phyloP scores from a whole-genome alignment of 345 rosid genomes.

The Ceriops decandra region DNA sequence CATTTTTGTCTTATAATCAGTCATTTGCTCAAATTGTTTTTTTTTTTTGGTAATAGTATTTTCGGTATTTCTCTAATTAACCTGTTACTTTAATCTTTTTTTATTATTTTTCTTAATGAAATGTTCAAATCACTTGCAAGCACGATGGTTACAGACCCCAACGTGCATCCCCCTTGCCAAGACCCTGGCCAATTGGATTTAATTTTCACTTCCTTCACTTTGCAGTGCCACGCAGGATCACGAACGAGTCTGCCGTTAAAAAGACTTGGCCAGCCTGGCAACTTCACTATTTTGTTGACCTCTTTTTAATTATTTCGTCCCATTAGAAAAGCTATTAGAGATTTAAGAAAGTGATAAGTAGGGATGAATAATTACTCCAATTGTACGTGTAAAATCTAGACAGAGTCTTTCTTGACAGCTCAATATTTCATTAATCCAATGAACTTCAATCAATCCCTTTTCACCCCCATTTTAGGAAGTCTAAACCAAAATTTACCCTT shows the following conservation, averaged over 20 bases:
- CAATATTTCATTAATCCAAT: no score
- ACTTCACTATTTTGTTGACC: no score
- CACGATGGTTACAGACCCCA: constrained; percentile 42
- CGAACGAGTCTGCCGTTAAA: constrained; percentile 17
- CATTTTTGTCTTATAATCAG: constrained; percentile 3
- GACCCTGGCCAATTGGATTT: constrained; percentile 24
- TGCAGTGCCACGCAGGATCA: constrained; percentile 24
- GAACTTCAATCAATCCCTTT: no score
- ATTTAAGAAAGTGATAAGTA: no score
- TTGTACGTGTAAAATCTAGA: no score
- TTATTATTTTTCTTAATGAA: background rate
- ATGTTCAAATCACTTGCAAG: constrained; percentile 22
- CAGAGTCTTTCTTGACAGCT: no score
- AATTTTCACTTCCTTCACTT: constrained; percentile 14
- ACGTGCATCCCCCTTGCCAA: constrained; percentile 20
- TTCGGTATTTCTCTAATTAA: background rate
- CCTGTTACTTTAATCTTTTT: background rate
- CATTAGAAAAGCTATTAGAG: no score
- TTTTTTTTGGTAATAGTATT: background rate
- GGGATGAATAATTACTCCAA: no score
- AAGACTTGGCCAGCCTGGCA: background rate
- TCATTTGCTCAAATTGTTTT: background rate
- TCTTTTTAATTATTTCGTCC: no score
- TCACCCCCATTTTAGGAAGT: no score
- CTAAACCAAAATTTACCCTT: no score